phyloP scores from a whole-genome alignment of 495 filamentous ascomycete genomes.

The Lentithecium fluviatile region DNA sequence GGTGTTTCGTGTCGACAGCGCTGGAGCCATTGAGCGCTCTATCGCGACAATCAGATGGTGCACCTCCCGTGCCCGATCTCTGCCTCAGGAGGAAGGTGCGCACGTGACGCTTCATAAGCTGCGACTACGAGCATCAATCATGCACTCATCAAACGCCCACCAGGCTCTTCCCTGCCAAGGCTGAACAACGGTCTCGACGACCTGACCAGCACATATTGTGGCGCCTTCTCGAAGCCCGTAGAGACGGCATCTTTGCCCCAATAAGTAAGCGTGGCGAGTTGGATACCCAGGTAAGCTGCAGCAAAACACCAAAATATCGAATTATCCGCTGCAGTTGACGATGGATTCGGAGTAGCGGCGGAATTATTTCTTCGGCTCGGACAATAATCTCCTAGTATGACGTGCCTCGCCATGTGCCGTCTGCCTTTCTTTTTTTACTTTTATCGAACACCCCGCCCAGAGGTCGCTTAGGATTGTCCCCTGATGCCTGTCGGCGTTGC shows the following conservation, averaged over 20 bases:
- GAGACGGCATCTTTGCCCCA: constrained; percentile 1
- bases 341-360: constrained; percentile 6
- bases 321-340: neutral
- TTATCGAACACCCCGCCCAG: neutral
- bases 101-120: too few species aligned
- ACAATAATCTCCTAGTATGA: constrained; percentile 25
- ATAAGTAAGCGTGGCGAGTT: neutral
- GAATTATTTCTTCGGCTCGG: constrained; percentile 10
- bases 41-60: too few species aligned
- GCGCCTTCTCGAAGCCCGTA: constrained; percentile 14
- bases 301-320: constrained; percentile 5
- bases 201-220: constrained; percentile 2
- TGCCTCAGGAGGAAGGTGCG: too few species aligned
- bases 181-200: neutral
- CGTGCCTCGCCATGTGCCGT: constrained; percentile 14
- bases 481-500: constrained; percentile 14
- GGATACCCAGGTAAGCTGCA: too few species aligned
- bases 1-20: too few species aligned
- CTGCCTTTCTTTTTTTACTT: neutral
- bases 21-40: too few species aligned
- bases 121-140: too few species aligned
- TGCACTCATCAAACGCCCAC: too few species aligned
- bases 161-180: too few species aligned
- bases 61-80: too few species aligned
- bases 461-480: neutral